Conservation (phyloP, 192 early-diverging fungal genomes). For the Glomus cerebriforme region DNA sequence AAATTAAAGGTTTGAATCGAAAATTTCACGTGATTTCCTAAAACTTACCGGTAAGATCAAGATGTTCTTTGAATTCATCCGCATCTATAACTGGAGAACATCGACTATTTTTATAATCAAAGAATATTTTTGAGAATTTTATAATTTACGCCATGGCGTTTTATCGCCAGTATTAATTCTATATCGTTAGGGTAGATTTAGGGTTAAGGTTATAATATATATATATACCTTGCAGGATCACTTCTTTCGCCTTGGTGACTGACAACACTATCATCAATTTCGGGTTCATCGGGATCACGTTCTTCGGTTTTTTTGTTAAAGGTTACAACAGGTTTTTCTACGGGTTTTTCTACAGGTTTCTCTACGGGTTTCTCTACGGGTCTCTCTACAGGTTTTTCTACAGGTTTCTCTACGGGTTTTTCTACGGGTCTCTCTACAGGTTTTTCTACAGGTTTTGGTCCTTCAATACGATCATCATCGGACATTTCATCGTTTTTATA, state of each 20-base stretch:
- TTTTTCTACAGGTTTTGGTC: too few species aligned
- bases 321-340: neutral
- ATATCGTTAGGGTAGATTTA: too few species aligned
- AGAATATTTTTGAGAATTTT: too few species aligned
- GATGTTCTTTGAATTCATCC: neutral
- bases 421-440: too few species aligned
- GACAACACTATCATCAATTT: neutral
- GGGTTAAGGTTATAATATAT: too few species aligned
- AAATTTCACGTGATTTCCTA: neutral
- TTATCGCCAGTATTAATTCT: too few species aligned
- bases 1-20: neutral
- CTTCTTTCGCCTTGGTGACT: neutral
- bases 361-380: too few species aligned
- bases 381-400: too few species aligned
- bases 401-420: too few species aligned
- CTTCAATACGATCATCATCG: neutral
- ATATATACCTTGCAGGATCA: neutral
- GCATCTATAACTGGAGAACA: neutral
- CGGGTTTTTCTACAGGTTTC: neutral
- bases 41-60: conserved; percentile 14
- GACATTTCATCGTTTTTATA: neutral
- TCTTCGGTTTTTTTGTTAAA: neutral
- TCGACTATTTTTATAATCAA: neutral
- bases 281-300: neutral
- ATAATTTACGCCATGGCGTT: too few species aligned